These are phyloP conservation scores for Boletus rufocinnamomeus DNA, from an alignment of 768 basidiomycete genomes.

Conservation along the genomic window DNA sequence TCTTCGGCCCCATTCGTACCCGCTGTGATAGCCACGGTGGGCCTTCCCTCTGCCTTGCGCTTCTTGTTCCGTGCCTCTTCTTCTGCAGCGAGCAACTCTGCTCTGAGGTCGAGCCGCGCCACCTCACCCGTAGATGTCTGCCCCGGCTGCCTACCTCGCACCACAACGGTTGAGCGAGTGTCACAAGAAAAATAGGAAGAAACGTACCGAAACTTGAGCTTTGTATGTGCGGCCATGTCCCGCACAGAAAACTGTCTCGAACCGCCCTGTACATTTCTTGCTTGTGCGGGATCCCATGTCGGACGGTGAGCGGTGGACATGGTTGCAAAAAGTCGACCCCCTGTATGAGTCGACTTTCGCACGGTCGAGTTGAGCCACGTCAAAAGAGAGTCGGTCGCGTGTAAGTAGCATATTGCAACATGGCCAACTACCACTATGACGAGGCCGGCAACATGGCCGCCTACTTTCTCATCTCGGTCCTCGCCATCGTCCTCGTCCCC, in stretches of 20 bases:
- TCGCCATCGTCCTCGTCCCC: slow-evolving; percentile 81
- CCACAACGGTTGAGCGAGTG: not conserved
- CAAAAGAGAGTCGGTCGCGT: not conserved
- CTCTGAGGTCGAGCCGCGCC: slow-evolving; percentile 73
- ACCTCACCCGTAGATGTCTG: slow-evolving; percentile 84
- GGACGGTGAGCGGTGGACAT: slow-evolving; percentile 94
- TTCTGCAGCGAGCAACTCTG: slow-evolving; percentile 84
- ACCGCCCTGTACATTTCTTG: slow-evolving; percentile 87
- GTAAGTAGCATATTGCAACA: not conserved
- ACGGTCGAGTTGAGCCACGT: slow-evolving; percentile 19
- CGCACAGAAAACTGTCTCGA: slow-evolving; percentile 91
- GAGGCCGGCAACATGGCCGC: slow-evolving; percentile 84
- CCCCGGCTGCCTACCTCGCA: slow-evolving; percentile 68
- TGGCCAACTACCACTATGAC: slow-evolving; percentile 86
- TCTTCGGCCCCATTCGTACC: slow-evolving; percentile 49
- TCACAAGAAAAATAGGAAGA: accelerated
- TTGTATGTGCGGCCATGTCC: slow-evolving; percentile 94
- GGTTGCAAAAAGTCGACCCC: not conserved
- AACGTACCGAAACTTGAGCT: slow-evolving; percentile 92
- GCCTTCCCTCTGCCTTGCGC: slow-evolving; percentile 81
- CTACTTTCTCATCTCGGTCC: slow-evolving; percentile 90
- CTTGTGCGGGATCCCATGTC: slow-evolving; percentile 98
- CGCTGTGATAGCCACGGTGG: slow-evolving; percentile 36
- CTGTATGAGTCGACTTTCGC: not conserved
- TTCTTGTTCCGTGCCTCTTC: slow-evolving; percentile 88